phyloP scores from a whole-genome alignment of 2,329 filamentous ascomycete genomes.

The Nothophaeocryptopus gaeumannii region DNA sequence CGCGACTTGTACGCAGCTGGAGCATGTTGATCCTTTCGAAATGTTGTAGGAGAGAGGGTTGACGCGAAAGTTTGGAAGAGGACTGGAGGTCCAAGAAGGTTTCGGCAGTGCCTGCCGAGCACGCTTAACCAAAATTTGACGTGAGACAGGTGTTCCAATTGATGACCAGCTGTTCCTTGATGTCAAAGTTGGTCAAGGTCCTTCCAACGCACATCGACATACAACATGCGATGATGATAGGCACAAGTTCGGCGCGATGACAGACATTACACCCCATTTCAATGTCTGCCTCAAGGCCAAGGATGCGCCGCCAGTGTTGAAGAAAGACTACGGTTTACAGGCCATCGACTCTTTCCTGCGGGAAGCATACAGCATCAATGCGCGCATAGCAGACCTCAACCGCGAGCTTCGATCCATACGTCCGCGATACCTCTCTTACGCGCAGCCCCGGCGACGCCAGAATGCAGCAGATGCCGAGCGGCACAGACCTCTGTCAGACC shows the following conservation, averaged over 20 bases:
- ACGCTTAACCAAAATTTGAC: too few species aligned
- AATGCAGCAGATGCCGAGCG: conserved; percentile 31
- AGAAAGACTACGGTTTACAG: conserved; percentile 40
- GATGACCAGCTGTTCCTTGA: too few species aligned
- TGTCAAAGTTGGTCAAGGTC: too few species aligned
- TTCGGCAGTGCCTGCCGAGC: too few species aligned
- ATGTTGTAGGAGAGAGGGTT: too few species aligned
- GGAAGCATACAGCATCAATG: conserved; percentile 90
- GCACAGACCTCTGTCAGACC: conserved; percentile 66
- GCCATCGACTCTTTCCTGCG: conserved; percentile 81
- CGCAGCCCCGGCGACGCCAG: conserved; percentile 56
- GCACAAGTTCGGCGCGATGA: conserved; percentile 26
- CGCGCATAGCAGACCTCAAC: conserved; percentile 77
- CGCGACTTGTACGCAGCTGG: too few species aligned
- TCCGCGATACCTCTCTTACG: conserved; percentile 84
- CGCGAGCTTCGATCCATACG: conserved; percentile 78
- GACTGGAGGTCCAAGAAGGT: too few species aligned
- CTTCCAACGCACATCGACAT: too few species aligned
- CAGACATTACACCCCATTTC: conserved; percentile 66
- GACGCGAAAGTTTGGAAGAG: too few species aligned
- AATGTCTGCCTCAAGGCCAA: conserved; percentile 64
- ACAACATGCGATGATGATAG: too few species aligned
- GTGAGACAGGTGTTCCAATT: too few species aligned
- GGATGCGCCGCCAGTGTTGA: conserved; percentile 51
- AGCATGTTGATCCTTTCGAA: too few species aligned